Base-by-base conservation (phyloP, 148 eudicot genomes). In the Nyssa sinensis region DNA sequence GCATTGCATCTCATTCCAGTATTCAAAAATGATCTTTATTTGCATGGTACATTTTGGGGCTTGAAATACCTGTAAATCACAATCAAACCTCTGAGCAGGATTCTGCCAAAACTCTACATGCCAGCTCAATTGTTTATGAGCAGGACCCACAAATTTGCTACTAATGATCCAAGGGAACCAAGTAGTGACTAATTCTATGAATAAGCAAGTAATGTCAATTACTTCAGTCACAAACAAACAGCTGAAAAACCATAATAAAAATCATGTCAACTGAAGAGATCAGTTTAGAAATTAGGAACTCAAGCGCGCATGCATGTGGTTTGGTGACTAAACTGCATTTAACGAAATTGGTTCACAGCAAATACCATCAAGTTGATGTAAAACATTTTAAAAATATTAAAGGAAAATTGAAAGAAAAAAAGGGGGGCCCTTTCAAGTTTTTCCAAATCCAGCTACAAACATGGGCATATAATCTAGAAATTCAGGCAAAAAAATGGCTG, bases 1-100 rank as follows among this genome's bases (percentile, higher is more conserved):
- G 96, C 96, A 62, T 94, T 94, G 91, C 98, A 94, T 80, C 97
- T 94, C 98, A 94, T 94, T 79, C 85, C 78, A 80, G 76, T 70
- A 70, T 83, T 84, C 74, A 66, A 71, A 66, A 49, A 59, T 53
- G 23, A 55, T 39, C 21, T 61, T 75, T 74, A 67, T 33, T 69
- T 58, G 10, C 53, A 72, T 62, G 67, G 67, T 63, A 77, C 41
- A 65, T 21, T 59, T 35, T 23, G 53, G 44, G 44, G 25, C 59
- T 53, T 53, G 59, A 53, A 53, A 1, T 53, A 37, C 59, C 59
- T 53, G 24, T 53, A 21, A 53, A 53, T 53, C 59, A 53, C 23
- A 53, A 53, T 53, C 24, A 53, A 53, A 53, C 24, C 17, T 17
- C 24, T 53, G 3, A 16, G 58, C 2, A 53, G 0, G 59, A 17